Evolutionary conservation across 108 stramenopile genomes (phyloP), one percentile per base, ranked within the genome.

Genomic region (Seminavis robusta): DNA sequence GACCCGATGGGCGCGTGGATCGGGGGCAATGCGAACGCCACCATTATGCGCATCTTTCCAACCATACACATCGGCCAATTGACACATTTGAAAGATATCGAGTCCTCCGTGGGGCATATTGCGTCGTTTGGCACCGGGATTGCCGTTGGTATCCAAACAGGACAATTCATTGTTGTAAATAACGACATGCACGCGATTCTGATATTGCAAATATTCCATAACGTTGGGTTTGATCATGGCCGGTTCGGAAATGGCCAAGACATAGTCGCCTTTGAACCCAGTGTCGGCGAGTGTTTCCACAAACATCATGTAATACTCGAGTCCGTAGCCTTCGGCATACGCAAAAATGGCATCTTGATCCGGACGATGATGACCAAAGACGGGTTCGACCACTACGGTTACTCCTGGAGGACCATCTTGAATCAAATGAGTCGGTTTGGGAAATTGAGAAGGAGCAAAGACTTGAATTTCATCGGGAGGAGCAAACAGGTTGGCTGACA

Each of bases 261-360:
- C 91, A 11, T 89, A 66, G 48, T 92, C 91, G 7, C 91, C 91
- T 2, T 37, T 43, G 57, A 67, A 92, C 20, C 82, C 82, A 10
- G 87, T 81, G 1, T 38, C 41, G 16, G 51, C 45, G 8, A 92
- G 53, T 8, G 82, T 84, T 64, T 87, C 83, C 0, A 92, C 63
- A 57, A 92, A 88, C 40, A 65, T 45, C 39, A 88, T 54, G 56
- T 89, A 92, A 44, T 82, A 76, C 1, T 49, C 36, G 16, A 88
- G 33, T 23, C 69, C 68, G 33, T 92, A 92, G 33, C 87, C 91
- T 67, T 88, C 78, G 0, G 83, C 83, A 50, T 76, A 80, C 1
- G 79, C 78, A 47, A 83, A 65, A 44, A 83, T 64, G 32, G 65
- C 81, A 43, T 83, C 81, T 30, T 41, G 26, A 19, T 75, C 62